Evolutionary conservation across 495 filamentous ascomycete genomes (phyloP).

Genomic region (Penicillium lividum): DNA sequence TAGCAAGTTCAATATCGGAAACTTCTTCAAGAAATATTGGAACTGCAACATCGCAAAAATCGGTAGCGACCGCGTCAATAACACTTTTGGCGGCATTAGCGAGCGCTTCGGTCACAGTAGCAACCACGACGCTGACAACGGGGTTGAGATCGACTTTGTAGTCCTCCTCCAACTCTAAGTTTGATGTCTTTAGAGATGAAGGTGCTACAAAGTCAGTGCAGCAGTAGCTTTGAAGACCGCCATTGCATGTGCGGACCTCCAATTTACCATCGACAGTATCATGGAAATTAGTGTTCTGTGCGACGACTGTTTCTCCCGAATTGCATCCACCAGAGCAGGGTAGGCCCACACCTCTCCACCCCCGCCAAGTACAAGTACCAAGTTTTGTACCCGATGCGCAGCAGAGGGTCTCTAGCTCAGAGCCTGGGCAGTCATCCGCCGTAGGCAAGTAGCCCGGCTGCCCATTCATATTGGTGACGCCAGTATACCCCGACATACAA

Average conservation of each 20-base stretch:
- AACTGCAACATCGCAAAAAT: background rate
- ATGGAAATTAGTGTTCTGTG: background rate
- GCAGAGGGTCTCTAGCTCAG: background rate
- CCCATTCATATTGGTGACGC: background rate
- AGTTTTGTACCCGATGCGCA: background rate
- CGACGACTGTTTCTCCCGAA: background rate
- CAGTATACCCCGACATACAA: background rate
- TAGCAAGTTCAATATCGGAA: background rate
- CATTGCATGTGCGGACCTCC: background rate
- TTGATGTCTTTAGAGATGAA: background rate
- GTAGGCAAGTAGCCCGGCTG: background rate
- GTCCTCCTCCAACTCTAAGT: background rate
- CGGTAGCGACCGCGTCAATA: background rate
- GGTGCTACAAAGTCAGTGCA: background rate
- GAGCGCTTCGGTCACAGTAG: background rate
- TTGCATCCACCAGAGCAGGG: background rate
- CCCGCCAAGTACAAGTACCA: background rate
- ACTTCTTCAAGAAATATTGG: background rate
- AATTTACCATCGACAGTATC: background rate
- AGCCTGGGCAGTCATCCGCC: background rate
- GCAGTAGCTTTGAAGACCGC: background rate
- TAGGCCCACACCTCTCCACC: background rate
- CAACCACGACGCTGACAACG: background rate
- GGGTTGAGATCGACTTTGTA: background rate
- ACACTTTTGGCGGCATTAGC: background rate